Conservation (phyloP, 257 asterid genomes). For the Gentiana dahurica region DNA sequence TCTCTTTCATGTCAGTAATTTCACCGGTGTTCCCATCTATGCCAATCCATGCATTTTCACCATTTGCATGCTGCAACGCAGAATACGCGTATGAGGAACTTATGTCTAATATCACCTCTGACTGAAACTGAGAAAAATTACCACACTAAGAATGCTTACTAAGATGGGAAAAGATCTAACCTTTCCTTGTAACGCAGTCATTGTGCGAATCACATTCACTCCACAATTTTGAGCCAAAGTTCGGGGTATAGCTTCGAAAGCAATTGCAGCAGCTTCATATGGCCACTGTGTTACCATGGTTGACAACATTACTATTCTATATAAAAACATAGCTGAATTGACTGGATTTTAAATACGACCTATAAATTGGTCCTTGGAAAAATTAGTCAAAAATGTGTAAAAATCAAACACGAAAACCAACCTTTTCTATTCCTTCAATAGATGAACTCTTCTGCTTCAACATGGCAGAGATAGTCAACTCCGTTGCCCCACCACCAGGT, state of each 20-base stretch:
- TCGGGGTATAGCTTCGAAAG: slow-evolving; percentile 96
- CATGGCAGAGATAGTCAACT: slow-evolving; percentile 86
- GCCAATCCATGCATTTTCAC: slow-evolving; percentile 95
- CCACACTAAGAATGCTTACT: background rate
- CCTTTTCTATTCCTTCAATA: slow-evolving; percentile 93
- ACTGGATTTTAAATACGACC: background rate
- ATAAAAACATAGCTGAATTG: background rate
- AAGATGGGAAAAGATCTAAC: slow-evolving; percentile 19
- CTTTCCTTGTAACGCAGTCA: slow-evolving; percentile 97
- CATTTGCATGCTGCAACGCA: slow-evolving; percentile 65
- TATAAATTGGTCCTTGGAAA: background rate
- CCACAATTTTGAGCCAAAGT: slow-evolving; percentile 99
- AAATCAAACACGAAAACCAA: background rate
- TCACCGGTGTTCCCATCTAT: slow-evolving; percentile 94
- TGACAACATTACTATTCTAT: background rate
- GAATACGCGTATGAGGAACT: no score
- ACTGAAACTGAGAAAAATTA: background rate
- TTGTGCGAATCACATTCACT: slow-evolving; percentile 82
- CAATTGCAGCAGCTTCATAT: slow-evolving; percentile 97
- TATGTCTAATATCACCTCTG: background rate
- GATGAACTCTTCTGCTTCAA: slow-evolving; percentile 87
- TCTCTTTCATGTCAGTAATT: slow-evolving; percentile 88
- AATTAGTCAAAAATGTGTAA: background rate
- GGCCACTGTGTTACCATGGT: slow-evolving; percentile 61
- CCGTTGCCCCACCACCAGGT: slow-evolving; percentile 99